Percentiles rank a stretch among this genome's conserved stretches.
Evolutionary conservation across 139 green algal genomes (phyloP).

Genomic region (Chlamydomonas eustigma): DNA sequence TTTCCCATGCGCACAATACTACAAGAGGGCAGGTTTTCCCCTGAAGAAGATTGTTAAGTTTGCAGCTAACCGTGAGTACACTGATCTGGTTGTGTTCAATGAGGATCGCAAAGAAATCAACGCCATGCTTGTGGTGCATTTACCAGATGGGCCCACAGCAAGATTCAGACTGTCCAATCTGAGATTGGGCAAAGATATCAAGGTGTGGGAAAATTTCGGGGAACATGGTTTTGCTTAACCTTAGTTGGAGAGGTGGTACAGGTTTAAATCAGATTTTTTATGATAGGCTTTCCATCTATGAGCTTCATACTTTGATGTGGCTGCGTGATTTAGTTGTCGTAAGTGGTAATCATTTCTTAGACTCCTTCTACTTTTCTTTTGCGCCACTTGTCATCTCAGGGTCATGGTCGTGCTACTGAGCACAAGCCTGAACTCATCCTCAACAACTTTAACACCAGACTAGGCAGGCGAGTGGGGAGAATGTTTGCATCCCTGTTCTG

Average conservation of each 20-base stretch:
- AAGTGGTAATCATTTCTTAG: too few species aligned
- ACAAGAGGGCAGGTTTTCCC: conserved; percentile 77
- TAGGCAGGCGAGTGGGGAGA: conserved; percentile 80
- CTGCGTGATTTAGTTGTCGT: too few species aligned
- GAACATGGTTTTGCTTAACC: too few species aligned
- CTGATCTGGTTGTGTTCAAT: conserved; percentile 86
- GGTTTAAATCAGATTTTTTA: too few species aligned
- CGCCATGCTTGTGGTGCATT: conserved; percentile 80
- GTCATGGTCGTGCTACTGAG: conserved; percentile 68
- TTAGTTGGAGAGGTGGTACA: too few species aligned
- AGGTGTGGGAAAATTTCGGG: too few species aligned
- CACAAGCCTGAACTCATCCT: conserved; percentile 90
- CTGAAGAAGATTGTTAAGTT: conserved; percentile 90
- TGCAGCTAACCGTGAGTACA: conserved; percentile 73
- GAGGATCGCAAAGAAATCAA: conserved; percentile 87
- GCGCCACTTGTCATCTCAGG: conserved; percentile 19
- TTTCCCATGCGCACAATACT: conserved; percentile 78
- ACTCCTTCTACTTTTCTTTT: not conserved
- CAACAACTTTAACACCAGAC: conserved; percentile 90
- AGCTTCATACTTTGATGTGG: too few species aligned
- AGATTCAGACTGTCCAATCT: conserved; percentile 78
- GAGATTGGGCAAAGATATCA: conserved; percentile 79
- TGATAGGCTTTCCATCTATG: too few species aligned
- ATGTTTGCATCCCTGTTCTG: conserved; percentile 91
- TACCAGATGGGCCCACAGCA: conserved; percentile 87